Evolutionary conservation across 192 early-diverging fungal species (phyloP), one percentile per base, ranked within the genome.

Genomic region (Mortierella antarctica): DNA sequence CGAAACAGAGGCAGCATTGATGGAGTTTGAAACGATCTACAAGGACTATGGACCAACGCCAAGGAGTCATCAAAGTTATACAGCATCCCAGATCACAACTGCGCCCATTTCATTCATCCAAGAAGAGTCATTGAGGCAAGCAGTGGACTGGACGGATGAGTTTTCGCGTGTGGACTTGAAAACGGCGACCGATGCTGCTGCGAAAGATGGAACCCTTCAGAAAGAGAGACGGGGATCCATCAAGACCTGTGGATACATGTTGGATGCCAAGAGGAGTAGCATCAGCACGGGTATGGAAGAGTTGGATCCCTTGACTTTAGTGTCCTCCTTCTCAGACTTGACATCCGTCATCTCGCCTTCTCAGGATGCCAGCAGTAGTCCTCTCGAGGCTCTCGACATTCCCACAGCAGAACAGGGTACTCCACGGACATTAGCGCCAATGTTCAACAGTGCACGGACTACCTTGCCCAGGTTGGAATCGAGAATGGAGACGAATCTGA

Each of bases 161-260:
- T 53, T 55, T 20, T 53, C 20, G 18, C 21, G 7, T 15, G n/a
- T 41, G 3, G 49, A 52, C 2, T 40, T 20, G 7, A 39, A 4
- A 1, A 15, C 7, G 17, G 11, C 49, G 20, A 31, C 47, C 10
- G 63, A 14, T 10, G 4, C 63, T 15, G 47, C 41, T 7, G 48
- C 40, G 42, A 21, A 6, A 2, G 9, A 20, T 6, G n/a, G 21
- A 62, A 14, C 64, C 1, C 39, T 3, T 20, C 45, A 20, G 17
- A 21, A 20, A 12, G 47, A 54, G 48, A 50, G 42, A 1, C 48
- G 59, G 10, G 62, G 39, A 66, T 73, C 63, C 3, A 14, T 73
- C 63, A 73, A 65, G 49, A 73, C 71, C 5, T 73, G 71, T 41
- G 71, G 71, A 1, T 73, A 46, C 49, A 73, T 73, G 57, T 50